Conservation (phyloP, 331 rosid genomes). For the Telfairia occidentalis region DNA sequence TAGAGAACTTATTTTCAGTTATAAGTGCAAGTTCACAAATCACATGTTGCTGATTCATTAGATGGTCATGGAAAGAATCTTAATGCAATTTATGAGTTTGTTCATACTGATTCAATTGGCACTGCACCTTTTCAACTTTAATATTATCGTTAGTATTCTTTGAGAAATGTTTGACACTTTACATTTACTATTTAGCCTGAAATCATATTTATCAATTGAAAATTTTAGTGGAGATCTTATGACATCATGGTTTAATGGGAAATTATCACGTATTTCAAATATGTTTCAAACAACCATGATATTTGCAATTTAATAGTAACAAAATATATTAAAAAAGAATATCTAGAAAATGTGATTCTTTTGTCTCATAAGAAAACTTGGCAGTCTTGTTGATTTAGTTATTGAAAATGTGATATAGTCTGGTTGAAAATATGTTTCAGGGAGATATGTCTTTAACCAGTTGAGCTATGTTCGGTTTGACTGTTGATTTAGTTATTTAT, state of each 20-base stretch:
- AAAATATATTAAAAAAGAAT: neutral
- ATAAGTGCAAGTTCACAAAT: neutral
- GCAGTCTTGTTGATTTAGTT: neutral
- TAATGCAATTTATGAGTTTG: neutral
- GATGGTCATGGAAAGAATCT: neutral
- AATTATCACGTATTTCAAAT: neutral
- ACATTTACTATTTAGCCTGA: no score
- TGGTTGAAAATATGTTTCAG: no score
- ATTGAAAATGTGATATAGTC: no score
- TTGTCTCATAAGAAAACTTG: neutral
- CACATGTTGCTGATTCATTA: neutral
- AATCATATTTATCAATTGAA: no score
- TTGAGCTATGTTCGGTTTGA: no score
- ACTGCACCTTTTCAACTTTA: neutral
- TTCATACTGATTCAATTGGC: neutral
- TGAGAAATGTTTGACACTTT: neutral
- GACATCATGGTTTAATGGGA: neutral
- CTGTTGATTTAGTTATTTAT: no score
- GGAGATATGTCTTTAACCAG: no score
- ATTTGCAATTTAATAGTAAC: neutral
- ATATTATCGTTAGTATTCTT: neutral
- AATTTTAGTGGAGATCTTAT: neutral
- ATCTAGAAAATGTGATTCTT: neutral
- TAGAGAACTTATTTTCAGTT: neutral
- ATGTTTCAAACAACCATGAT: neutral